Percentiles rank a stretch among this genome's conserved stretches.
Evolutionary conservation across 2,329 filamentous ascomycete species (phyloP).

Genomic region (Beauveria australis): DNA sequence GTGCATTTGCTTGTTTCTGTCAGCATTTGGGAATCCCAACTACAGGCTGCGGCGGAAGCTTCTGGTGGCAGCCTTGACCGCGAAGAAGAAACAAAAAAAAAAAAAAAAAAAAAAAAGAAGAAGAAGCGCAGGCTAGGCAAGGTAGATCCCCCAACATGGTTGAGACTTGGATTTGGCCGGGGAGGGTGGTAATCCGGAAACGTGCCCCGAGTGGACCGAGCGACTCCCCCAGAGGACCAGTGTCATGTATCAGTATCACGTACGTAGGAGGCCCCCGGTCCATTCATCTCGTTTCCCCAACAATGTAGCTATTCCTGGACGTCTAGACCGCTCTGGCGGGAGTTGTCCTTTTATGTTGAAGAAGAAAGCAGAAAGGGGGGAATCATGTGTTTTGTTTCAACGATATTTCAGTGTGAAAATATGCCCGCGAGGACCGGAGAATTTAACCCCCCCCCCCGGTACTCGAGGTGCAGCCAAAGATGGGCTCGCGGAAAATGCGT

Average conservation of each 20-base stretch:
- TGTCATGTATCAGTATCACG: too few species aligned
- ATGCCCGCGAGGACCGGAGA: too few species aligned
- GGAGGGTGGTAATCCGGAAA: background rate
- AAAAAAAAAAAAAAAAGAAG: too few species aligned
- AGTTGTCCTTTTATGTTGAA: background rate
- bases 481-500: too few species aligned
- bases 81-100: too few species aligned
- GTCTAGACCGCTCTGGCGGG: background rate
- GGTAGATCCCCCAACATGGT: conserved; percentile 9
- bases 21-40: background rate
- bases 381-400: background rate
- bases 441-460: too few species aligned
- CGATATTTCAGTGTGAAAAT: too few species aligned
- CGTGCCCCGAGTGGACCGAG: background rate
- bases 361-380: background rate
- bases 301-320: background rate
- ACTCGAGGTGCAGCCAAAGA: too few species aligned
- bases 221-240: background rate
- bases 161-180: background rate
- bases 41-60: too few species aligned
- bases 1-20: background rate
- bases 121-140: background rate
- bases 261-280: background rate
- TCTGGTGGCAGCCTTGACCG: too few species aligned
- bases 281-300: conserved; percentile 8